Evolutionary conservation across 768 basidiomycete genomes (phyloP), one percentile per base, ranked within the genome.

Genomic region (Leccinellum luteum): DNA sequence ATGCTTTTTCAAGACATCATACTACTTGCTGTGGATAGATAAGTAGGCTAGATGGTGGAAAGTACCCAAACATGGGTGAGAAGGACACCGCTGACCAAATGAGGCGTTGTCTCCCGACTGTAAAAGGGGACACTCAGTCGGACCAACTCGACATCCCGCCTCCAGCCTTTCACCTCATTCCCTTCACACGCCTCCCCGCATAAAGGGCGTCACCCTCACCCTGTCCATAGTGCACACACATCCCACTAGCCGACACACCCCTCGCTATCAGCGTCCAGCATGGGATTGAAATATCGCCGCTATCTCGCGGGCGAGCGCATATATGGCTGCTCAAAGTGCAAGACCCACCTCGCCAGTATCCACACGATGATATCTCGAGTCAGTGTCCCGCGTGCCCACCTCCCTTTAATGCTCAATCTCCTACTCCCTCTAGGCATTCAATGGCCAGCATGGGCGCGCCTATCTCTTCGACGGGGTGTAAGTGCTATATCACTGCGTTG

Each of bases 401-500:
- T 19, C 56, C 31, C 34, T 45, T 52, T 17, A 49, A 28, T 44
- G 49, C 66, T 70, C 17, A 61, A 48, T n/a, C 25, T 25, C 7
- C 10, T 12, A 47, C 43, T 66, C 53, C 57, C 61, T 54, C 44
- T 72, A 98, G 96, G 91, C 92, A 45, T 98, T 98, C 81, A 94
- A 92, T 61, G 96, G 96, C 27, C 94, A 97, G 74, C 94, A 97
- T 73, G 96, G 96, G 17, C 81, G 92, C 56, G 96, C 96, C 17
- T 94, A 95, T 72, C 85, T 98, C 61, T 95, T 98, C 67, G 92
- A 95, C 52, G 85, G 81, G 63, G 94, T 97, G 95, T 96, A 74
- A 80, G 94, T 64, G 47, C 65, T 58, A 54, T 62, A 50, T 59
- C 55, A 38, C 44, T 31, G 57, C 51, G 59, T 63, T 58, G 58